Evolutionary conservation across 495 filamentous ascomycete genomes (phyloP), one percentile per base, ranked within the genome.

Genomic region (Tuber aestivum): DNA sequence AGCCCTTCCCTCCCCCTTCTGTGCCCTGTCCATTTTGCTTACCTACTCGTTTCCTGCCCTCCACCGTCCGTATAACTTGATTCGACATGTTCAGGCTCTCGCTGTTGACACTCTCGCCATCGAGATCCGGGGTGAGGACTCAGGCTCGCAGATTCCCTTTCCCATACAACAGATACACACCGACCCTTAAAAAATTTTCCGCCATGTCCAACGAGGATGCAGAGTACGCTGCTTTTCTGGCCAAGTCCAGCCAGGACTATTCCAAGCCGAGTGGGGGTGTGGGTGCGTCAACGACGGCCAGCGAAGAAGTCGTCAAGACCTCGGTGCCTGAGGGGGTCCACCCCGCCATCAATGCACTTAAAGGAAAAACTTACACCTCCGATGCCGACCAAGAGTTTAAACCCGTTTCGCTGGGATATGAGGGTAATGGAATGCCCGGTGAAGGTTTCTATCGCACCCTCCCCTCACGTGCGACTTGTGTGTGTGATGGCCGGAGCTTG

Each of bases 311-410:
- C 37, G 56, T 65, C 56, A 65, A 18, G 32, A 71, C 69, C 37
- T 41, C 72, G 35, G 44, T 48, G n/a, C 32, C 50, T 41, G 27
- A 32, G 8, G 61, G 72, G 23, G 75, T 71, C 6, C 79, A 81
- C 40, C 76, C 80, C 14, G 80, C 79, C 41, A 50, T 81, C 32
- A 69, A 42, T 5, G 79, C 76, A 21, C 80, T 81, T 45, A 74
- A 61, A 6, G 79, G 78, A 50, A 77, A 78, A 50, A 88, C 85
- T 80, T 92, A 90, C 78, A 78, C 86, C 23, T 91, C 89, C 27
- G 90, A 92, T 37, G 85, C 89, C 6, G 90, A 92, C 77, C 89
- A 91, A 84, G 88, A 89, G 14, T 92, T 91, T 81, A 89, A 91
- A 82, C 86, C 88, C 3, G 88, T 92, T 35, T 85, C 85, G 40